Base-by-base conservation (phyloP, 768 basidiomycete genomes). In the Kwoniella sp. region DNA sequence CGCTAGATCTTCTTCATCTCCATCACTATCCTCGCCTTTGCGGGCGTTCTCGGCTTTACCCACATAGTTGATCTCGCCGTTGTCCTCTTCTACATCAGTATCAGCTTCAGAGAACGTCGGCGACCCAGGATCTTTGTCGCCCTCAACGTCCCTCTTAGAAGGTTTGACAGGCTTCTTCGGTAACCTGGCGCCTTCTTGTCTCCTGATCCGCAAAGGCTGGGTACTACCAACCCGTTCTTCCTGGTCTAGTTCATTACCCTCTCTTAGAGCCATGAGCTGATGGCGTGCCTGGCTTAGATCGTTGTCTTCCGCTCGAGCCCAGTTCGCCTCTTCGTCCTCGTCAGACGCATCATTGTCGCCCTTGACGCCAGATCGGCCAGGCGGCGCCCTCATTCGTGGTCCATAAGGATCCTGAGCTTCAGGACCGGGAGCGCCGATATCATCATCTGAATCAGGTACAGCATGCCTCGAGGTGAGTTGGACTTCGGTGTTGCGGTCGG, bases 371-470 rank as follows among this genome's bases (percentile, higher is more conserved):
- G 41, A 3, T 3, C 41, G 8, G 20, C 9, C 13, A 34, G 34
- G 7, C 34, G 34, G 34, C 34, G 34, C 41, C 11, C 41, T 45
- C 41, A 45, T 45, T 45, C 34, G 34, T 34, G 41, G 17, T 17
- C 20, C 17, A 9, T 23, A 22, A 7, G 26, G 48, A 31, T 31
- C 30, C 1, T 7, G n/a, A 15, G n/a, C 20, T 3, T 12, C 28
- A 4, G 26, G 48, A 52, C 51, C 38, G 5, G 58, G 58, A 34
- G 58, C 58, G 17, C 58, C 58, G 17, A 60, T 37, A 52, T 60
- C 58, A 22, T 9, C 58, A 26, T 60, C 48, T 37, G 31, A 48
- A 34, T 30, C 48, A 23, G 58, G 58, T 30, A 60, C n/a, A 2
- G 52, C 31, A 2, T 26, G 41, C 3, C 20, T 45, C 4, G 41